Base-by-base conservation (phyloP, 495 filamentous ascomycete species). In the Penicillium parvum region DNA sequence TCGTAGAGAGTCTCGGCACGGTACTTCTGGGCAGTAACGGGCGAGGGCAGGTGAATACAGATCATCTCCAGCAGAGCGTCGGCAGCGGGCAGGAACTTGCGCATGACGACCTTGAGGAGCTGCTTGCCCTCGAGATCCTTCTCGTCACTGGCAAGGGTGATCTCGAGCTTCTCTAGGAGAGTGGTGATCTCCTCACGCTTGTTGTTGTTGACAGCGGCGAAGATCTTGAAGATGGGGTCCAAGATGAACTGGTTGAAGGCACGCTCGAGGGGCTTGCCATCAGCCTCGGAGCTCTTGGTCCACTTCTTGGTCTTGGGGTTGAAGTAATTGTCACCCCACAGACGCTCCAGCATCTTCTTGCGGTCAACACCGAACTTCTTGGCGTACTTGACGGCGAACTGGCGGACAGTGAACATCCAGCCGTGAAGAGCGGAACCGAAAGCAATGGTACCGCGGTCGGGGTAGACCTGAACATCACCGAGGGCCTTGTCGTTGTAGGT, bases 351-450 rank as follows among this genome's bases (percentile, higher is more conserved):
- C 94, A 98, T 95, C 88, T 97, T 97, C 73, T 79, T 82, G 71
- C 86, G 87, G 80, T 98, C 94, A 60, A 98, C 94, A 83, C 92
- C 92, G 64, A 98, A 97, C 74, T 98, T 98, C 88, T 96, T 96
- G 66, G 92, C 86, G 75, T 97, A 98, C 65, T 84, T 84, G 61
- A 82, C 75, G 56, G 92, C 92, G 73, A 99, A 99, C 70, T 99
- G 94, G 57, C 92, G 87, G 76, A 99, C 77, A 54, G 92, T 99
- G 84, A 99, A 99, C 68, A 88, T 90, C 92, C 92, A 99, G 69
- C 92, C 92, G 76, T 99, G 92, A 49, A 99, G 92, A 84, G 94
- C 92, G 65, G 92, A 99, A 68, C 91, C 92, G 78, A 99, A 99
- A 63, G 91, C 92, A 63, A 99, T 81, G 59, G 94, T 99, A 63